These are phyloP conservation scores for Ogataea minuta DNA, from an alignment of 805 yeast genomes.

Conservation along the genomic window DNA sequence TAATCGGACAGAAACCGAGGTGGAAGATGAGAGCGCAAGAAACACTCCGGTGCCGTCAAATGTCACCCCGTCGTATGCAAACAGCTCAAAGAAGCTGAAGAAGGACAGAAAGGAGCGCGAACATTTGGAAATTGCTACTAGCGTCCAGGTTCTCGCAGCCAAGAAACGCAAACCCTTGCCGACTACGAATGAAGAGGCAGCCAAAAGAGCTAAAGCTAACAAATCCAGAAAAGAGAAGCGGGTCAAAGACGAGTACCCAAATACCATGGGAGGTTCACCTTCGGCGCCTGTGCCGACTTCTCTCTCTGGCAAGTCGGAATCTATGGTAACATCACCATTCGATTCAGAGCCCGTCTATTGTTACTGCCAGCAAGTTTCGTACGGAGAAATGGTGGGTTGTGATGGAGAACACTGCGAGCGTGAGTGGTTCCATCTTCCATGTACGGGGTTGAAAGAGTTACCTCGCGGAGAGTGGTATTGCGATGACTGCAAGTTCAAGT, in stretches of 20 bases:
- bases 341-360: constrained; percentile 80
- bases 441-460: constrained; percentile 80
- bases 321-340: constrained; percentile 17
- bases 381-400: constrained; percentile 99
- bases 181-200: constrained; percentile 4
- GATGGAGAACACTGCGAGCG: constrained; percentile 90
- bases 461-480: constrained; percentile 89
- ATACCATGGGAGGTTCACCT: constrained; percentile 9
- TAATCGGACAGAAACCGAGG: constrained; percentile 29
- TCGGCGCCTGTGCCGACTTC: constrained; percentile 1
- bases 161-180: constrained; percentile 11
- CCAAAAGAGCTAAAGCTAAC: constrained; percentile 15
- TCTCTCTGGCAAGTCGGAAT: constrained; percentile 8
- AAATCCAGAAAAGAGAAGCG: constrained; percentile 23
- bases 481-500: constrained; percentile 51
- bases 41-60: constrained; percentile 20
- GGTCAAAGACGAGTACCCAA: constrained; percentile 10
- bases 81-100: constrained; percentile 13
- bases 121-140: background rate
- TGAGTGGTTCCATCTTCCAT: constrained; percentile 96
- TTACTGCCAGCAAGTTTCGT: constrained; percentile 94
- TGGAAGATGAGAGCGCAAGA: constrained; percentile 25
- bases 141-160: background rate
- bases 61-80: constrained; percentile 10
- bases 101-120: constrained; percentile 18